Evolutionary conservation across 2,329 filamentous ascomycete species (phyloP), one percentile per base, ranked within the genome.

Genomic region (Lasiodiplodia theobromae): DNA sequence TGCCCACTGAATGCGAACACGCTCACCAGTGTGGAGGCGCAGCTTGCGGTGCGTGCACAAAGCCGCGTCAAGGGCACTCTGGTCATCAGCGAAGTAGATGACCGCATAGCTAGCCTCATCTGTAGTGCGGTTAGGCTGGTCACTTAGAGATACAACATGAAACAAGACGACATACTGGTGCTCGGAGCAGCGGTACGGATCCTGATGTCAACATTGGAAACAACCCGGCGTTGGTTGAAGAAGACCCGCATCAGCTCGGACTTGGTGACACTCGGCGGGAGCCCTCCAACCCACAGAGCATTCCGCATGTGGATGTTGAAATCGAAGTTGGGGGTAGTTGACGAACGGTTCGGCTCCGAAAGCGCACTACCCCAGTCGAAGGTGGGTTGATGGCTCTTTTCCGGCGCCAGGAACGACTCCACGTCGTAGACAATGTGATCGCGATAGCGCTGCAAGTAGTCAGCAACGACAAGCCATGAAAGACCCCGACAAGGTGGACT

Each of bases 271-370:
- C 28, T 44, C 2, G 54, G 38, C 4, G 66, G 66, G 16, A 67
- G 66, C 18, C 52, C 56, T 4, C 66, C 66, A 10, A 67, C 37
- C 54, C 56, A 67, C 18, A 67, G 54, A 10, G 56, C 66, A 16
- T 38, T 38, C 14, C n/a, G 51, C 11, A 63, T 21, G 28, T 68
- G 34, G 16, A 25, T 40, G 1, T 18, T 10, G 8, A 58, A 25
- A 7, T 68, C 21, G 25, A 54, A 68, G 23, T 21, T 5, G 8
- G 67, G 67, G 8, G 23, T 18, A 4, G 4, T 64, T 1, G 34
- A 44, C 2, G 8, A 34, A 8, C 23, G 37, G 21, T 38, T 23
- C 2, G 67, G 67, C n/a, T 37, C 23, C 18, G 23, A 5, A 4
- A 49, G 23, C 14, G 37, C n/a, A 2, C 58, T 57, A 10, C 28